phyloP scores from a whole-genome alignment of 2,329 filamentous ascomycete species.

The Diaporthe vexans region DNA sequence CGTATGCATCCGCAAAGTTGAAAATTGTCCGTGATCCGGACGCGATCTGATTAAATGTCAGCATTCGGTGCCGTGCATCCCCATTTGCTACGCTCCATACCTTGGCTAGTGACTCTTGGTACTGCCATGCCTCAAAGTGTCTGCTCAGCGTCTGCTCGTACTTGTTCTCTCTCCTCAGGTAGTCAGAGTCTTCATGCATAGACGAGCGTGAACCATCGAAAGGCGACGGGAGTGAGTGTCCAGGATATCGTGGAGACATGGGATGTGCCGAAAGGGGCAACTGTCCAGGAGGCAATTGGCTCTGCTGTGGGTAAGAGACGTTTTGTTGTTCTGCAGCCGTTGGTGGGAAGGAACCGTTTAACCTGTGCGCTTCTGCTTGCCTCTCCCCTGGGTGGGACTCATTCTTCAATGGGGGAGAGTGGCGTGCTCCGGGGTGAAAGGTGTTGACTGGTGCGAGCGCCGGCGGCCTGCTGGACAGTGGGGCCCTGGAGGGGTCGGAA shows the following conservation, averaged over 20 bases:
- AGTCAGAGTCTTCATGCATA: constrained; percentile 62
- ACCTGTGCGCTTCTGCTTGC: constrained; percentile 53
- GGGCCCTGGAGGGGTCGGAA: constrained; percentile 54
- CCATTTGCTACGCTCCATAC: constrained; percentile 52
- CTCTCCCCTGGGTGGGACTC: constrained; percentile 57
- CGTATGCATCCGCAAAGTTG: constrained; percentile 70
- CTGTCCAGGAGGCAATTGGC: constrained; percentile 62
- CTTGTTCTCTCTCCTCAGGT: constrained; percentile 48
- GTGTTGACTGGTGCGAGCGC: constrained; percentile 56
- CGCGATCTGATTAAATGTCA: constrained; percentile 58
- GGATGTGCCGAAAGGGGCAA: constrained; percentile 64
- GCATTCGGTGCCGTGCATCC: background rate
- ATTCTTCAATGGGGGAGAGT: constrained; percentile 57
- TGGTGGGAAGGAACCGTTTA: constrained; percentile 55
- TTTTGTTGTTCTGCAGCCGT: constrained; percentile 52
- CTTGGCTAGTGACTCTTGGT: constrained; percentile 65
- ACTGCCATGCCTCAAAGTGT: constrained; percentile 67
- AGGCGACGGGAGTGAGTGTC: constrained; percentile 57
- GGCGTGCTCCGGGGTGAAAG: constrained; percentile 53
- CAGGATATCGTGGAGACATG: constrained; percentile 64
- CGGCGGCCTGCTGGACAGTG: constrained; percentile 54
- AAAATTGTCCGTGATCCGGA: constrained; percentile 66
- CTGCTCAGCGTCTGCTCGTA: constrained; percentile 63
- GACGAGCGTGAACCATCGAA: constrained; percentile 62
- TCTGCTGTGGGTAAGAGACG: constrained; percentile 56